Base-by-base conservation (phyloP, 257 asterid species). In the Salvia rosmarinus region DNA sequence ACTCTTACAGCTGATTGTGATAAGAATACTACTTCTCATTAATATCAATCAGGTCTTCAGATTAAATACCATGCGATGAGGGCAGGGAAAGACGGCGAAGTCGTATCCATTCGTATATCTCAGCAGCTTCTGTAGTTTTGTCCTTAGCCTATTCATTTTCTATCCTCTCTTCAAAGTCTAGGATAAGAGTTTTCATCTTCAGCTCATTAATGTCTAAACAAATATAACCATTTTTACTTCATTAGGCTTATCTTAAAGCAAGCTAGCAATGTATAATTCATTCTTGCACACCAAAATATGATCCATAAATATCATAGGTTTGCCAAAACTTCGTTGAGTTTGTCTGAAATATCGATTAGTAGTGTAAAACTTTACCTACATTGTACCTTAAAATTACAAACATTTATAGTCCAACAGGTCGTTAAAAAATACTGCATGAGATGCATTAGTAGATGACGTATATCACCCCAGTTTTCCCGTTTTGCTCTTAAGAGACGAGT, bases 41-140 rank as follows among this genome's bases (percentile, higher is more conserved):
- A 2, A 39, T 55, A 5, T 32, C 12, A 50, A 52, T 78, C 89
- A 95, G 99, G 98, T 64, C 81, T 95, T 59, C 90, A 86, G 68
- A 77, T 95, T 40, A 95, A 83, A 64, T 89, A 78, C 77, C 96
- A 89, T 4, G 90, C 76, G 52, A 95, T 91, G 98, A 85, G 74
- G 82, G 82, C 96, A 11, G 98, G 98, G 72, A 79, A 81, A 80
- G 85, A 81, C 37, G 96, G 96, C 64, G 86, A 94, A 84, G 76
- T 94, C 59, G 89, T 94, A 72, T 78, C 99, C 4, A 81, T 94
- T 68, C 88, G 99, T 51, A 80, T 91, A 78, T 89, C 96, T 44
- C 93, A 94, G 83, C 96, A 88, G 88, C 98, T 92, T 51, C 88
- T 88, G 7, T 88, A 82, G 70, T 51, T 67, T 47, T 20, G 43